Evolutionary conservation across 345 rosid genomes (phyloP).

Genomic region (Gossypium ekmanianum): DNA sequence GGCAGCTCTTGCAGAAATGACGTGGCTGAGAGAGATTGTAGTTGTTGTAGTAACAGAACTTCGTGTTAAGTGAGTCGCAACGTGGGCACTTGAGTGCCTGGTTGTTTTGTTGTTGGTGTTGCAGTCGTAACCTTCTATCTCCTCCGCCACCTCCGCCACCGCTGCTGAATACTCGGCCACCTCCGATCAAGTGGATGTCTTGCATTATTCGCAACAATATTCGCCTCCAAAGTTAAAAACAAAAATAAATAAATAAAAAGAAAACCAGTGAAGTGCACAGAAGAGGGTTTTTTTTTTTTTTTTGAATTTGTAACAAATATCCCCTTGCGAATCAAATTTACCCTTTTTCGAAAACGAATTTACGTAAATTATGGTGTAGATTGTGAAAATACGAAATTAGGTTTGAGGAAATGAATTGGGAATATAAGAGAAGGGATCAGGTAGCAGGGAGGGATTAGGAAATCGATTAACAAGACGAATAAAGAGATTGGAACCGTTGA

Average conservation of each 20-base stretch:
- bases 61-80: conserved; percentile 84
- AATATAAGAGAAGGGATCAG: background rate
- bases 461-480: conserved; percentile 1
- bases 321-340: conserved; percentile 24
- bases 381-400: conserved; percentile 1
- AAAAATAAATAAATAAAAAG: background rate
- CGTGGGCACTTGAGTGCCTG: conserved; percentile 91
- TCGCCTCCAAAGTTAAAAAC: background rate
- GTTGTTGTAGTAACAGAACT: conserved; percentile 96
- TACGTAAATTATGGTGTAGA: background rate
- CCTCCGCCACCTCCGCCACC: conserved; percentile 44
- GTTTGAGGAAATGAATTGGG: background rate
- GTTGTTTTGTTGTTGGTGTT: conserved; percentile 55
- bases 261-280: background rate
- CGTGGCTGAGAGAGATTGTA: conserved; percentile 98
- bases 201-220: conserved; percentile 41
- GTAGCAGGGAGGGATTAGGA: background rate
- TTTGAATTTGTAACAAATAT: conserved; percentile 37
- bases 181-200: conserved; percentile 50
- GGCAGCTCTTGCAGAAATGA: conserved; percentile 94
- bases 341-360: background rate
- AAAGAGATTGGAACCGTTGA: conserved; percentile 29
- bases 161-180: conserved; percentile 35
- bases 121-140: conserved; percentile 69
- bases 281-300: background rate